Base-by-base conservation (phyloP, 2,329 filamentous ascomycete genomes). In the Monilinia aucupariae region DNA sequence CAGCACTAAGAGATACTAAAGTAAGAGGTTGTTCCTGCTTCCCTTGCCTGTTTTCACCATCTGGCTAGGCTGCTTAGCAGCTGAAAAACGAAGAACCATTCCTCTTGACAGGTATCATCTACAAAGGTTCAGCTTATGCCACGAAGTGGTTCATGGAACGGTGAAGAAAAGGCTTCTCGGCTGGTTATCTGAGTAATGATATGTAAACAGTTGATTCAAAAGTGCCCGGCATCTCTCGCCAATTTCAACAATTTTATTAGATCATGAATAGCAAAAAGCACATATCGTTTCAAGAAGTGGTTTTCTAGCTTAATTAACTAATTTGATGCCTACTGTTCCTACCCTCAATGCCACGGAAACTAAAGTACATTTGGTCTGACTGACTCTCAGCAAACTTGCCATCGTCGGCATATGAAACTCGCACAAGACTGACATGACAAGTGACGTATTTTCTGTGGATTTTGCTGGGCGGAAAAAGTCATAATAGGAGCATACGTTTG, bases 321-420 rank as follows among this genome's bases (percentile, higher is more conserved):
- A 58, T 5, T 47, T 37, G 27, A 47, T 47, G 41, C 54, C n/a
- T 32, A 34, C 41, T 34, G 34, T 34, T 25, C 30, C 41, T 8
- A 34, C 43, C 41, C 54, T 47, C 43, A 58, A 34, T 6, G 43
- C 41, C 41, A 58, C 54, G 43, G 30, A 58, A 47, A 58, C 41
- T 37, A 58, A 47, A 25, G 22, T 58, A 58, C 54, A 47, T 58
- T 58, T 41, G 34, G 30, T 58, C 30, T 58, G 30, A 20, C 32
- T 25, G 27, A 34, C 54, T 34, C 27, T 34, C 54, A 58, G 54
- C 30, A 47, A 58, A 58, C 54, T 58, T 58, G 54, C 54, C 41
- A 58, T 58, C 30, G 15, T 47, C 30, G 22, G 41, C n/a, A 34
- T 55, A 41, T 58, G 22, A 25, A 55, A 58, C 54, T 58, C 30